These are phyloP conservation scores for Quercus ilex DNA, from an alignment of 306 rosid species.

Conservation along the genomic window DNA sequence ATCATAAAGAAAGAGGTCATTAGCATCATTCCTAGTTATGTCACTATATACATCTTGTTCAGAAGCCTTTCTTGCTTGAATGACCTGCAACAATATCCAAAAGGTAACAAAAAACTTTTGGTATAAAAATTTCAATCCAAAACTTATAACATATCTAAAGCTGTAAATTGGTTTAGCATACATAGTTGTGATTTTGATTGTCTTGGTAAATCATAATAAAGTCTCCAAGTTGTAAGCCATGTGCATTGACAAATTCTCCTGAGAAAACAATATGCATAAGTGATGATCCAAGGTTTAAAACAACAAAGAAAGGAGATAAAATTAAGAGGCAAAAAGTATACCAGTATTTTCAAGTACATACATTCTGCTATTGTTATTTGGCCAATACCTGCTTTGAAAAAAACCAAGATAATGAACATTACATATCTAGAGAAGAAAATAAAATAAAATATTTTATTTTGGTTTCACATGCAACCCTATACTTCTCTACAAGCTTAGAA, in stretches of 20 bases:
- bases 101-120: not conserved
- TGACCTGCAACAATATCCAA: conserved; percentile 39
- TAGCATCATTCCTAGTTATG: conserved; percentile 10
- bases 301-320: not conserved
- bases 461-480: too few species aligned
- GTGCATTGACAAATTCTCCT: conserved; percentile 83
- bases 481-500: too few species aligned
- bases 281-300: not conserved
- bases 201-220: conserved; percentile 71
- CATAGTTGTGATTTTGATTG: conserved; percentile 54
- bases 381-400: conserved; percentile 71
- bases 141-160: not conserved
- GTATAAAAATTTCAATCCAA: too few species aligned
- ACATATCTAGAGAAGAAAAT: not conserved
- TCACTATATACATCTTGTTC: conserved; percentile 39
- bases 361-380: conserved; percentile 95
- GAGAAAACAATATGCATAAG: conserved; percentile 8
- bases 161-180: conserved; percentile 16
- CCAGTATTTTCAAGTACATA: conserved; percentile 97
- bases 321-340: conserved; percentile 13
- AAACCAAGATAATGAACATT: not conserved
- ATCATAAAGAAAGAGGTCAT: conserved; percentile 37
- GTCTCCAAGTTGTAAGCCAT: conserved; percentile 75
- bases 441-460: too few species aligned
- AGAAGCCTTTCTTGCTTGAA: conserved; percentile 56